A percentile compares a stretch with the other conserved stretches of the same genome.
Conservation (phyloP, 2,329 filamentous ascomycete genomes). For the Penicillium olsonii region DNA sequence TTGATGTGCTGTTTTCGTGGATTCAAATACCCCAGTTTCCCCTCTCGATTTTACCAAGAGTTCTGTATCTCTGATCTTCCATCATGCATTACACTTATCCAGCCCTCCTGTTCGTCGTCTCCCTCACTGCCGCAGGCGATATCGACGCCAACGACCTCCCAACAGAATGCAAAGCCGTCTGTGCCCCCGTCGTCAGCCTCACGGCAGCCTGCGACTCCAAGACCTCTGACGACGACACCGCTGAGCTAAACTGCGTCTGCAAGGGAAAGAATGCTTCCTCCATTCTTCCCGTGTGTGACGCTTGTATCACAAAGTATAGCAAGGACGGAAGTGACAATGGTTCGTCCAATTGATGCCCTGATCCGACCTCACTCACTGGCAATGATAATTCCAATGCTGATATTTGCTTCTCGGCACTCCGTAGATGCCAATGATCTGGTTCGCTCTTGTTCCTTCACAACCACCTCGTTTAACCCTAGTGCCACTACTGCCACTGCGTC, state of each 20-base stretch:
- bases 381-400: not conserved
- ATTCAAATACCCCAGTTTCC: too few species aligned
- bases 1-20: not conserved
- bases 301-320: constrained; percentile 13
- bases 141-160: constrained; percentile 12
- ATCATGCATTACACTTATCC: not conserved
- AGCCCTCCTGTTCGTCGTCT: constrained; percentile 3
- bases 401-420: too few species aligned
- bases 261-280: constrained; percentile 3
- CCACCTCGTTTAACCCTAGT: not conserved
- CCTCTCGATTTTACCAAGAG: not conserved
- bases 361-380: not conserved
- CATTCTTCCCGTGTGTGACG: constrained; percentile 8
- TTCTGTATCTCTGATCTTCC: not conserved
- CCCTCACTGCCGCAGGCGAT: constrained; percentile 4
- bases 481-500: not conserved
- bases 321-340: constrained; percentile 13
- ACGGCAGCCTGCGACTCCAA: constrained; percentile 9
- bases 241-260: constrained; percentile 9
- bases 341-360: not conserved
- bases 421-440: constrained; percentile 16
- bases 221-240: constrained; percentile 7
- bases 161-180: constrained; percentile 10
- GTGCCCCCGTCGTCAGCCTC: constrained; percentile 9
- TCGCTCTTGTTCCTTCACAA: constrained; percentile 11